Percentiles rank a stretch among this genome's conserved stretches.
Evolutionary conservation across 306 rosid species (phyloP).

Genomic region (Alnus glutinosa): DNA sequence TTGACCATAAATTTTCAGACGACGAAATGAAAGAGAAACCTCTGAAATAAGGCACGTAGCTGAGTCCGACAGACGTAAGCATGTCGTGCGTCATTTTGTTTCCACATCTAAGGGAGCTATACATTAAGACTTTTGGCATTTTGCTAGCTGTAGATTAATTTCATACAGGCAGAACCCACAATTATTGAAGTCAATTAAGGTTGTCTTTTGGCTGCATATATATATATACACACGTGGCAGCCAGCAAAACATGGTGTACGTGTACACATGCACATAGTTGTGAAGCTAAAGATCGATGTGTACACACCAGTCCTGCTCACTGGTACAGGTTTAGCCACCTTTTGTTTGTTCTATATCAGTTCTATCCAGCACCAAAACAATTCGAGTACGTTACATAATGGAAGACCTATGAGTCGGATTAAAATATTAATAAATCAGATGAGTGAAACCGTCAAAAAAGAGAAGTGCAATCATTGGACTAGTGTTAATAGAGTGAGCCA

Average conservation of each 20-base stretch:
- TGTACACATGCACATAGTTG: neutral
- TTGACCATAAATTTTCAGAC: too few relatives aligned
- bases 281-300: neutral
- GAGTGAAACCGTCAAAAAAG: too few relatives aligned
- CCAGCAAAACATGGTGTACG: neutral
- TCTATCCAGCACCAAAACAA: too few relatives aligned
- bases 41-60: neutral
- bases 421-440: too few relatives aligned
- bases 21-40: neutral
- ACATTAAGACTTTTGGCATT: neutral
- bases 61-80: neutral
- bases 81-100: neutral
- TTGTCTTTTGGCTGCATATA: neutral
- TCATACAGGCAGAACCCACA: neutral
- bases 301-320: neutral
- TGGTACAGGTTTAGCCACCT: too few relatives aligned
- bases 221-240: too few relatives aligned
- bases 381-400: too few relatives aligned
- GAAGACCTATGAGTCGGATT: too few relatives aligned
- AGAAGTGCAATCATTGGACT: too few relatives aligned
- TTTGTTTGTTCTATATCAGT: too few relatives aligned
- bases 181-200: neutral
- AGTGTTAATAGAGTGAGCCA: too few relatives aligned
- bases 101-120: neutral
- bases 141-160: neutral